A percentile compares a stretch with the other conserved stretches of the same genome.
Evolutionary conservation across 192 early-diverging fungal species (phyloP).

Genomic region (Rhizophagus clarus): DNA sequence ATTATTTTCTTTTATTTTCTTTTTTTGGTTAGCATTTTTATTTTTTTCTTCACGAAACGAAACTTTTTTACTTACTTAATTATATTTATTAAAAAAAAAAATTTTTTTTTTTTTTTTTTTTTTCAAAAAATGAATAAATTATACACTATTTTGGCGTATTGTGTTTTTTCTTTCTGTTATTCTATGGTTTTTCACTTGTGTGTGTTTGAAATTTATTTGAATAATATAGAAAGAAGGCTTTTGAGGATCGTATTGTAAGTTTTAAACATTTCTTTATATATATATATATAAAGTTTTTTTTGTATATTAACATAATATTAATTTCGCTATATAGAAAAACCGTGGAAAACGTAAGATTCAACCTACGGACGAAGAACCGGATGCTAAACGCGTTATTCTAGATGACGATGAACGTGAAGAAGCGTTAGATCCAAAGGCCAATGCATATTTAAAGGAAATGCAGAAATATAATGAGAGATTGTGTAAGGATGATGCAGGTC

Average conservation of each 20-base stretch:
- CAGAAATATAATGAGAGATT: conserved; percentile 35
- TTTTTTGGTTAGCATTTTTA: conserved; percentile 12
- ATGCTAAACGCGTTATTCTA: conserved; percentile 13
- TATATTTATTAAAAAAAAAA: not conserved
- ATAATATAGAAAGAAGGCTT: conserved; percentile 34
- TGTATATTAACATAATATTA: too few species aligned
- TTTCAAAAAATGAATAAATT: not conserved
- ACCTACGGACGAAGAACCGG: conserved; percentile 26
- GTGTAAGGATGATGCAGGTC: conserved; percentile 33
- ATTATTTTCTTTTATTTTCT: not conserved
- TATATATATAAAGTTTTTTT: too few species aligned
- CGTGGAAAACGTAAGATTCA: conserved; percentile 29
- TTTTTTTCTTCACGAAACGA: not conserved
- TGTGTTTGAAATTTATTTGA: conserved; percentile 8
- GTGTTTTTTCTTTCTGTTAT: not conserved
- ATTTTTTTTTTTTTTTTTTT: not conserved
- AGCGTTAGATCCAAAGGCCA: conserved; percentile 35
- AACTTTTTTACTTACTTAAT: not conserved
- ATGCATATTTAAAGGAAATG: conserved; percentile 37
- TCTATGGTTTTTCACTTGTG: not conserved
- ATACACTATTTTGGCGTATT: not conserved
- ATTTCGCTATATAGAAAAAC: conserved; percentile 19
- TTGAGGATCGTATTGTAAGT: conserved; percentile 40
- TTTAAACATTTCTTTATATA: not conserved
- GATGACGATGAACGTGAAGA: conserved; percentile 19